Evolutionary conservation across 176 grass and related monocot genomes (phyloP).

Genomic region (Cymbopogon citratus): DNA sequence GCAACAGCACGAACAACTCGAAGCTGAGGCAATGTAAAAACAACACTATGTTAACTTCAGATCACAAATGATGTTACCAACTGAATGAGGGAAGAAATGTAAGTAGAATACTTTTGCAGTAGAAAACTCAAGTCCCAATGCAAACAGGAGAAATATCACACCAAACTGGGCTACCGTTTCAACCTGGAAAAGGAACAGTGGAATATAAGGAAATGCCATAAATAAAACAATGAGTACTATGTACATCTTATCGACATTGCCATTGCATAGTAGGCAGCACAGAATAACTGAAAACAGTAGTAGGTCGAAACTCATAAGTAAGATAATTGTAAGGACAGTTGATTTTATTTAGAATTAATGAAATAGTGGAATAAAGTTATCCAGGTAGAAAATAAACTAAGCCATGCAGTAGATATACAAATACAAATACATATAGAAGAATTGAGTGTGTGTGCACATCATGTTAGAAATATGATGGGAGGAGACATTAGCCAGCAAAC

Average conservation of each 20-base stretch:
- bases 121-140: conserved; percentile 95
- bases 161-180: conserved; percentile 99
- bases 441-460: neutral
- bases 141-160: conserved; percentile 99
- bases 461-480: neutral
- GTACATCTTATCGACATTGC: neutral
- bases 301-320: neutral
- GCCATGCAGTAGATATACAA: neutral
- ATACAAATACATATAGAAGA: neutral
- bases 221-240: neutral
- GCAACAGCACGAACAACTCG: conserved; percentile 92
- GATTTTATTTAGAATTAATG: neutral
- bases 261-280: neutral
- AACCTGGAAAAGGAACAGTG: conserved; percentile 45
- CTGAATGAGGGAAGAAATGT: conserved; percentile 2
- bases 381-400: neutral
- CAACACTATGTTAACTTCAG: conserved; percentile 1
- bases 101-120: conserved; percentile 66
- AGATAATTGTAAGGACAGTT: neutral
- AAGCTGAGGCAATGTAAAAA: conserved; percentile 58
- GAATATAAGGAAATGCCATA: neutral
- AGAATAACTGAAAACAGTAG: neutral
- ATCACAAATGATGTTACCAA: neutral
- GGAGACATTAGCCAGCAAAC: neutral
- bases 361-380: neutral